Percentiles rank a stretch among this genome's conserved stretches.
phyloP scores from a whole-genome alignment of 2,329 filamentous ascomycete species.

The Penicillium sp. region DNA sequence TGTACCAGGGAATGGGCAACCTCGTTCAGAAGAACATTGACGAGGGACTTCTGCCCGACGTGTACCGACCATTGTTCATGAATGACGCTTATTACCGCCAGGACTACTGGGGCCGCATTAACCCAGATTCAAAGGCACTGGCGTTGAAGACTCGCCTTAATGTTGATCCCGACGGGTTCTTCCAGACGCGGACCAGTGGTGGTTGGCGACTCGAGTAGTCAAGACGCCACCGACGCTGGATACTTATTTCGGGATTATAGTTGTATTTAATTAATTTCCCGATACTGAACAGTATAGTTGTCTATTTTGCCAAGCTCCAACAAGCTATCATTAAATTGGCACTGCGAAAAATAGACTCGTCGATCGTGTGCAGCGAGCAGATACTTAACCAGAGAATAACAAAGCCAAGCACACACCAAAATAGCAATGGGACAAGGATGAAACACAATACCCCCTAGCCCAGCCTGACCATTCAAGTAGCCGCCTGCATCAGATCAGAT shows the following conservation, averaged over 20 bases:
- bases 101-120: constrained; percentile 46
- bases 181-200: constrained; percentile 41
- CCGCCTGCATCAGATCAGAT: constrained; percentile 21
- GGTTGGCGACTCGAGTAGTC: constrained; percentile 35
- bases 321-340: neutral
- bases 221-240: neutral
- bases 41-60: constrained; percentile 38
- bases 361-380: neutral
- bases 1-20: constrained; percentile 40
- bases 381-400: neutral
- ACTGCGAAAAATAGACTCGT: neutral
- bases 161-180: constrained; percentile 44
- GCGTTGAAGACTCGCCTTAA: constrained; percentile 34
- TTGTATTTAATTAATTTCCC: neutral
- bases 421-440: constrained; percentile 5
- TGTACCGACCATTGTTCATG: constrained; percentile 49
- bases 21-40: constrained; percentile 35
- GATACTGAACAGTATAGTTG: neutral
- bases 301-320: neutral
- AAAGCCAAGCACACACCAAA: neutral
- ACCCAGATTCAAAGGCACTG: constrained; percentile 28
- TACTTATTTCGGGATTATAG: neutral
- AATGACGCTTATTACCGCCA: constrained; percentile 48
- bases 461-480: constrained; percentile 4
- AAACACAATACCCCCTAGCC: constrained; percentile 15